Conservation (phyloP, 805 yeast genomes). For the Ogataea degrootiae region DNA sequence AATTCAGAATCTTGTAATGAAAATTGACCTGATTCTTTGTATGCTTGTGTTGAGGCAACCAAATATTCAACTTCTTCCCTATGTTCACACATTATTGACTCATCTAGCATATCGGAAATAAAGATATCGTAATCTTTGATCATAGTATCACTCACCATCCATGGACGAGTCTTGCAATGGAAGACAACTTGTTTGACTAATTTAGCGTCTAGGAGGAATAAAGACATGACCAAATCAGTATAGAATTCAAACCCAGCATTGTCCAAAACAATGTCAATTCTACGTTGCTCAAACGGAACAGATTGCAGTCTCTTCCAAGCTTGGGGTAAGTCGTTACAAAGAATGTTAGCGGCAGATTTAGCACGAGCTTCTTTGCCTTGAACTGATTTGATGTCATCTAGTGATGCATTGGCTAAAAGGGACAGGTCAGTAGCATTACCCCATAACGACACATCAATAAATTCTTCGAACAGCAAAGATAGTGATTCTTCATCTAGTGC, state of each 20-base stretch:
- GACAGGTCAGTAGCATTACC: slow-evolving; percentile 98
- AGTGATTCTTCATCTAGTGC: slow-evolving; percentile 37
- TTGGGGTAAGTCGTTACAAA: slow-evolving; percentile 65
- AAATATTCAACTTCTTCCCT: slow-evolving; percentile 44
- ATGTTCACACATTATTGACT: slow-evolving; percentile 46
- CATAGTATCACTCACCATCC: slow-evolving; percentile 98
- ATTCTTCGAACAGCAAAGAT: slow-evolving; percentile 67
- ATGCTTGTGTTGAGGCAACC: slow-evolving; percentile 39
- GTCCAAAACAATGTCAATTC: slow-evolving; percentile 83
- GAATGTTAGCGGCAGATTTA: slow-evolving; percentile 71
- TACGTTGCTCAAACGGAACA: slow-evolving; percentile 30
- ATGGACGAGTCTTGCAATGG: slow-evolving; percentile 88
- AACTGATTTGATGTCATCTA: slow-evolving; percentile 84
- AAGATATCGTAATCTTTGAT: slow-evolving; percentile 68
- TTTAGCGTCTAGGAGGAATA: slow-evolving; percentile 68
- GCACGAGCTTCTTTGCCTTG: slow-evolving; percentile 89
- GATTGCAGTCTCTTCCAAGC: slow-evolving; percentile 54
- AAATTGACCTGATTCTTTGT: slow-evolving; percentile 43
- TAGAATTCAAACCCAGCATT: slow-evolving; percentile 94
- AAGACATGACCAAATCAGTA: slow-evolving; percentile 68
- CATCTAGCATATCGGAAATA: slow-evolving; percentile 50
- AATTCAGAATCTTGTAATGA: slow-evolving; percentile 58
- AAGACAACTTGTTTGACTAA: slow-evolving; percentile 60
- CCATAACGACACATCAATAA: slow-evolving; percentile 88
- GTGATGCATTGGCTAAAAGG: slow-evolving; percentile 76